Percentiles rank a stretch among this genome's conserved stretches.
phyloP scores from a whole-genome alignment of 768 basidiomycete species.

The Trametes elegans region DNA sequence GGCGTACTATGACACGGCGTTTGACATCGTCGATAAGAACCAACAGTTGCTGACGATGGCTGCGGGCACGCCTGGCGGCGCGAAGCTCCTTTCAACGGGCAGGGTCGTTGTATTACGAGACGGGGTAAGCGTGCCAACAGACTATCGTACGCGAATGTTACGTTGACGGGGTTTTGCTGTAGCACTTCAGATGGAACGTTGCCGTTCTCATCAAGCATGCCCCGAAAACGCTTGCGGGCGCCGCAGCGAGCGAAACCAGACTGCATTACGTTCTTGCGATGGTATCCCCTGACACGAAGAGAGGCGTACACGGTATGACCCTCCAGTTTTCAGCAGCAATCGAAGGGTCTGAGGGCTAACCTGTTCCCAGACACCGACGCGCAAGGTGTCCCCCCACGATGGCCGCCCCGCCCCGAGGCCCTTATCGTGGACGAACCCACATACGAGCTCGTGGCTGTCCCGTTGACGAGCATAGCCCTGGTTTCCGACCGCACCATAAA shows the following conservation, averaged over 20 bases:
- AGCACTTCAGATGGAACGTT: slow-evolving; percentile 76
- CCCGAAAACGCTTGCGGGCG: slow-evolving; percentile 35
- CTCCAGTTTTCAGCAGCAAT: neutral
- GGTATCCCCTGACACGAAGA: slow-evolving; percentile 62
- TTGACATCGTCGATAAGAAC: slow-evolving; percentile 61
- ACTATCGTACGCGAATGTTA: neutral
- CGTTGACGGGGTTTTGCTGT: slow-evolving; percentile 1
- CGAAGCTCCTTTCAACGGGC: slow-evolving; percentile 66
- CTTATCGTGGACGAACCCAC: slow-evolving; percentile 49
- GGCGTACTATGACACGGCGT: slow-evolving; percentile 69
- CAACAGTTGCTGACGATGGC: slow-evolving; percentile 61
- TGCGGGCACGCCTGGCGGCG: slow-evolving; percentile 56
- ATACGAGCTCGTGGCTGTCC: slow-evolving; percentile 67
- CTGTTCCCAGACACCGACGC: slow-evolving; percentile 64
- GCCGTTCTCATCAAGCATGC: slow-evolving; percentile 72
- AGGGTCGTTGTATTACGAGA: slow-evolving; percentile 84
- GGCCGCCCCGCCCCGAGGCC: slow-evolving; percentile 61
- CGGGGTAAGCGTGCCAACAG: slow-evolving; percentile 54
- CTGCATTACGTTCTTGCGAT: slow-evolving; percentile 71
- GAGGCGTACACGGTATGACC: slow-evolving; percentile 47
- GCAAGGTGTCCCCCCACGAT: slow-evolving; percentile 64
- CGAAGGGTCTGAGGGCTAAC: too few relatives aligned
- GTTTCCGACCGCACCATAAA: slow-evolving; percentile 73
- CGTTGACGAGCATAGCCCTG: slow-evolving; percentile 70
- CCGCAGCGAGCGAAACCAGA: slow-evolving; percentile 47